These are phyloP conservation scores for Alternaria sp. DNA, from an alignment of 2,329 filamentous ascomycete species.

Conservation along the genomic window DNA sequence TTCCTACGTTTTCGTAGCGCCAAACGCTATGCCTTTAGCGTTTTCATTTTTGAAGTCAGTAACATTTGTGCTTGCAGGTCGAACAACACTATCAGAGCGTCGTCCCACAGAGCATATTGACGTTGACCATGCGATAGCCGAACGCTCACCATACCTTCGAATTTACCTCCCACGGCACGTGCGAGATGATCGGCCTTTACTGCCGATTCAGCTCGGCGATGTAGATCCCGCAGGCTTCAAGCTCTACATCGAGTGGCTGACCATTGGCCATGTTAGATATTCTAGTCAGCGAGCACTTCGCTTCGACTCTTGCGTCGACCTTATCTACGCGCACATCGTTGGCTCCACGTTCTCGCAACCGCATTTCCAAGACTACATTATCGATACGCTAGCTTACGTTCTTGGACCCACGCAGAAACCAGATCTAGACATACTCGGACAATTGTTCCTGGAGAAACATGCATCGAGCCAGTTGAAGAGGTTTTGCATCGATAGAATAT, in stretches of 20 bases:
- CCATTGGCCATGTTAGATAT: background rate
- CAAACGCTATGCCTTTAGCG: accelerated
- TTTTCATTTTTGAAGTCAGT: background rate
- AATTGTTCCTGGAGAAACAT: conserved; percentile 18
- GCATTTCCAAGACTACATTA: conserved; percentile 26
- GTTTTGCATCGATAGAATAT: conserved; percentile 24
- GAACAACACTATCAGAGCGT: conserved; percentile 19
- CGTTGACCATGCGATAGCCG: conserved; percentile 1
- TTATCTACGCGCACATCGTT: conserved; percentile 31
- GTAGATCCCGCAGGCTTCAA: conserved; percentile 25
- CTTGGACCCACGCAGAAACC: conserved; percentile 16
- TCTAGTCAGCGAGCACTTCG: background rate
- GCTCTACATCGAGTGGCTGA: conserved; percentile 27
- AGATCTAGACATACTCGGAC: conserved; percentile 16
- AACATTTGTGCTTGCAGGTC: conserved; percentile 21
- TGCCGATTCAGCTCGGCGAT: conserved; percentile 10
- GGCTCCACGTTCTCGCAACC: conserved; percentile 22
- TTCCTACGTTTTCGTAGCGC: background rate
- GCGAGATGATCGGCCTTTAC: background rate
- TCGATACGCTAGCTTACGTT: conserved; percentile 13
- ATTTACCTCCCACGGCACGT: conserved; percentile 4
- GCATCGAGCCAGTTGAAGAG: conserved; percentile 5
- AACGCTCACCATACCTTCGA: conserved; percentile 22
- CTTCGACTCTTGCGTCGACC: conserved; percentile 21
- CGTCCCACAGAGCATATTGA: conserved; percentile 16